phyloP scores from a whole-genome alignment of 2,329 filamentous ascomycete species.

The Venturia effusa region DNA sequence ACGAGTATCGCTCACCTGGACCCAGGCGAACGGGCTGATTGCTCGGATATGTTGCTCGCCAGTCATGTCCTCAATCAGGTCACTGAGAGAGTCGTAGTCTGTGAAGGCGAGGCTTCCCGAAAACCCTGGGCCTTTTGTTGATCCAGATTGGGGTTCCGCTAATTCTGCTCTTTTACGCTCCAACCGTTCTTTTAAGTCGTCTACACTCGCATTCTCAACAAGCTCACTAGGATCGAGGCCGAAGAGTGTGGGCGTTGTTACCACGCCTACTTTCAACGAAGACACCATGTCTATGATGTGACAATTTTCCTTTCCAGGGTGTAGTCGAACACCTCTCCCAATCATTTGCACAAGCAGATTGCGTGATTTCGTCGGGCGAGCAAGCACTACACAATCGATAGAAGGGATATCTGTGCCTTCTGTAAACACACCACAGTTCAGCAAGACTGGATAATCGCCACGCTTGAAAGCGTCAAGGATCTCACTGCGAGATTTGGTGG shows the following conservation, averaged over 20 bases:
- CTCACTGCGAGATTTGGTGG: conserved; percentile 54
- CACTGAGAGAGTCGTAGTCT: conserved; percentile 85
- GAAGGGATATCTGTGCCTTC: conserved; percentile 98
- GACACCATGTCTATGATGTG: conserved; percentile 96
- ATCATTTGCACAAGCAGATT: conserved; percentile 98
- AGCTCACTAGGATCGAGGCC: conserved; percentile 78
- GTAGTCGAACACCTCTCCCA: conserved; percentile 77
- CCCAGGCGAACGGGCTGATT: conserved; percentile 72
- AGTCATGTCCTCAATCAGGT: conserved; percentile 73
- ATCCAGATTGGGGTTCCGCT: conserved; percentile 45
- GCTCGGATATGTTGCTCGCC: conserved; percentile 68
- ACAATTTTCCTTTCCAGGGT: conserved; percentile 73
- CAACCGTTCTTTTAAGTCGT: conserved; percentile 39
- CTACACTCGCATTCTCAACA: conserved; percentile 50
- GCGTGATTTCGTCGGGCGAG: conserved; percentile 79
- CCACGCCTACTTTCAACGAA: conserved; percentile 69
- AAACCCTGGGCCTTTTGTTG: conserved; percentile 9
- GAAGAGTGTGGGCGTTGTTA: conserved; percentile 86
- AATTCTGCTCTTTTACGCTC: conserved; percentile 46
- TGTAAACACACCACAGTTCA: conserved; percentile 95
- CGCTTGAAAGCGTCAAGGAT: conserved; percentile 66
- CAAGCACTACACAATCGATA: conserved; percentile 85
- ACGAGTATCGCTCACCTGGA: conserved; percentile 57
- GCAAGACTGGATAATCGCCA: conserved; percentile 69
- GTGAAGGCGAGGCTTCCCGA: conserved; percentile 56